A percentile compares a stretch with the other conserved stretches of the same genome.
Evolutionary conservation across 78 protist species (phyloP).

Genomic region (Polysphondylium violaceum): DNA sequence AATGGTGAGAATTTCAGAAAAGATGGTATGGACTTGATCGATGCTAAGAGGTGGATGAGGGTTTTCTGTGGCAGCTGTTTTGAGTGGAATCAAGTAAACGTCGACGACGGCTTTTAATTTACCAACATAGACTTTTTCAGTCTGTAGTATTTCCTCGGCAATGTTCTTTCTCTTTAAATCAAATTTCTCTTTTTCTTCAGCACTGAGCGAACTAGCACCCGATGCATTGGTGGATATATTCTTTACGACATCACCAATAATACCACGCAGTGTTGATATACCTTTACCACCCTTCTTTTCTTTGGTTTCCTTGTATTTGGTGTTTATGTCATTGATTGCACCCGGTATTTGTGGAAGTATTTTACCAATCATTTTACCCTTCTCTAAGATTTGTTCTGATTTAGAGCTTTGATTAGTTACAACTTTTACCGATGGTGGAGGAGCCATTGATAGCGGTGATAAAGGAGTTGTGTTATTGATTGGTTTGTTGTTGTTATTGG

Average conservation of each 20-base stretch:
- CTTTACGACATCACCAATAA: slow-evolving; percentile 41
- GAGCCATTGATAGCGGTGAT: neutral
- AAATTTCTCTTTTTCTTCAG: slow-evolving; percentile 24
- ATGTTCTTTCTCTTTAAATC: slow-evolving; percentile 30
- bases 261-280: slow-evolving; percentile 50
- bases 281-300: slow-evolving; percentile 37
- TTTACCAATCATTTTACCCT: neutral
- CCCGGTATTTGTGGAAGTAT: neutral
- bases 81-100: slow-evolving; percentile 51
- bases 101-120: slow-evolving; percentile 52
- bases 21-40: slow-evolving; percentile 58
- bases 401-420: neutral
- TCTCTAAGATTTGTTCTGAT: neutral
- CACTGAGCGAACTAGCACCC: neutral
- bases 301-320: slow-evolving; percentile 20
- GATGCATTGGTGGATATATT: slow-evolving; percentile 12
- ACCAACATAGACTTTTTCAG: slow-evolving; percentile 54
- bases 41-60: slow-evolving; percentile 57
- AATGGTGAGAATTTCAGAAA: slow-evolving; percentile 64
- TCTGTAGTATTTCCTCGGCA: slow-evolving; percentile 54
- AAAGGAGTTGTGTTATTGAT: neutral
- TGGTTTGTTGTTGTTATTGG: too few relatives aligned
- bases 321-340: neutral
- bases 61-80: slow-evolving; percentile 48
- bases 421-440: slow-evolving; percentile 6